A percentile compares a stretch with the other conserved stretches of the same genome.
phyloP scores from a whole-genome alignment of 305 asterid species.

The Stenogyne calaminthoides region DNA sequence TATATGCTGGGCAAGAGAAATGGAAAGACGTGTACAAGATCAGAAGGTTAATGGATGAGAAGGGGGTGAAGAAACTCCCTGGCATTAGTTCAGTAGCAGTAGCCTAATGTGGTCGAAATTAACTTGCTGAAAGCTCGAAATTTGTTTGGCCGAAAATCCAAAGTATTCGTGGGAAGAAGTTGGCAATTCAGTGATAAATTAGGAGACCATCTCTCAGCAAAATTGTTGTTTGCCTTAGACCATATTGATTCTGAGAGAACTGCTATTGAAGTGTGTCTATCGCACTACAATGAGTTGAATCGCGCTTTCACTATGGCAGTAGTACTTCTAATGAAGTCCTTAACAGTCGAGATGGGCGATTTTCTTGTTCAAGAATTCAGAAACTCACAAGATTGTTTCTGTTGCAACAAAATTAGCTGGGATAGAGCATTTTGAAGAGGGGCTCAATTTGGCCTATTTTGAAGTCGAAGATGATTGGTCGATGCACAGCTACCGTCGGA shows the following conservation, averaged over 20 bases:
- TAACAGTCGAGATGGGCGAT: conserved; percentile 2
- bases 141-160: conserved; percentile 41
- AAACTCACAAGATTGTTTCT: background rate
- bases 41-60: conserved; percentile 56
- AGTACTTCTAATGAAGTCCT: conserved; percentile 37
- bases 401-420: background rate
- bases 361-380: conserved; percentile 12
- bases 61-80: conserved; percentile 56
- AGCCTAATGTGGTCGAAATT: conserved; percentile 11
- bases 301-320: conserved; percentile 14
- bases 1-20: conserved; percentile 76
- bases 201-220: conserved; percentile 38
- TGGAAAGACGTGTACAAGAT: conserved; percentile 77
- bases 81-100: conserved; percentile 57
- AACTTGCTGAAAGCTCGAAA: conserved; percentile 19
- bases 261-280: conserved; percentile 8
- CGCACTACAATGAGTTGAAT: conserved; percentile 25
- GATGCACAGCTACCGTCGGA: background rate
- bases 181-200: conserved; percentile 33
- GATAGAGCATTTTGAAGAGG: conserved; percentile 19
- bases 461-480: background rate
- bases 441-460: conserved; percentile 3
- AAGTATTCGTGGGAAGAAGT: conserved; percentile 33
- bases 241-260: conserved; percentile 31
- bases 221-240: conserved; percentile 33